phyloP scores from a whole-genome alignment of 495 filamentous ascomycete genomes.

The Aspergillus egyptiacus region DNA sequence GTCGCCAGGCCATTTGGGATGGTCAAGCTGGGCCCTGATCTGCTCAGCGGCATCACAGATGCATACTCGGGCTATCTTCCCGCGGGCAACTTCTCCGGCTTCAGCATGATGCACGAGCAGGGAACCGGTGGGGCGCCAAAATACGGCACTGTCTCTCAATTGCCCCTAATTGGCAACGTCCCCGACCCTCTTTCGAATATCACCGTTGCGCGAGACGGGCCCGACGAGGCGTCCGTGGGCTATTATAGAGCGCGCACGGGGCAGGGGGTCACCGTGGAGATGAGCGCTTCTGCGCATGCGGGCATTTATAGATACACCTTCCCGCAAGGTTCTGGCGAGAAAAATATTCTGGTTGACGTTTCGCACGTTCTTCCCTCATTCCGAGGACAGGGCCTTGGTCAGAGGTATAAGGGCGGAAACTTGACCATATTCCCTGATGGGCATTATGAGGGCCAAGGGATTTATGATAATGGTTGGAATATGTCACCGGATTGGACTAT shows the following conservation, averaged over 20 bases:
- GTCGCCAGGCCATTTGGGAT: conserved; percentile 61
- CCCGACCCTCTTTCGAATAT: conserved; percentile 53
- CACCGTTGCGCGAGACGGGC: conserved; percentile 41
- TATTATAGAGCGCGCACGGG: conserved; percentile 55
- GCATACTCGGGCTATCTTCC: conserved; percentile 61
- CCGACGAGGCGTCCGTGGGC: conserved; percentile 54
- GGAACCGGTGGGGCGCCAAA: conserved; percentile 72
- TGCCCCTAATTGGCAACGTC: conserved; percentile 52
- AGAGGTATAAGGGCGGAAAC: conserved; percentile 61
- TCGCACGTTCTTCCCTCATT: conserved; percentile 64
- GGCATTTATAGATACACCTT: conserved; percentile 62
- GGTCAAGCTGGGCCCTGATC: conserved; percentile 66
- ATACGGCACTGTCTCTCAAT: conserved; percentile 63
- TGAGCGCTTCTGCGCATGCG: conserved; percentile 56
- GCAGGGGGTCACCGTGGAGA: conserved; percentile 52
- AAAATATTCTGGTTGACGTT: conserved; percentile 58
- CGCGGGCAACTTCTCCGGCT: conserved; percentile 56
- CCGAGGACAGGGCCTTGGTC: conserved; percentile 52
- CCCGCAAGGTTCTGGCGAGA: conserved; percentile 29
- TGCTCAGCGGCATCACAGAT: conserved; percentile 44
- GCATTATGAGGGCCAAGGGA: conserved; percentile 58
- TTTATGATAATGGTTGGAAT: conserved; percentile 63
- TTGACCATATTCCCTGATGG: conserved; percentile 47
- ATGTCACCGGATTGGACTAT: conserved; percentile 55
- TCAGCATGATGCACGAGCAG: conserved; percentile 69